These are phyloP conservation scores for Pichia manshurica DNA, from an alignment of 805 yeast genomes.

Conservation along the genomic window DNA sequence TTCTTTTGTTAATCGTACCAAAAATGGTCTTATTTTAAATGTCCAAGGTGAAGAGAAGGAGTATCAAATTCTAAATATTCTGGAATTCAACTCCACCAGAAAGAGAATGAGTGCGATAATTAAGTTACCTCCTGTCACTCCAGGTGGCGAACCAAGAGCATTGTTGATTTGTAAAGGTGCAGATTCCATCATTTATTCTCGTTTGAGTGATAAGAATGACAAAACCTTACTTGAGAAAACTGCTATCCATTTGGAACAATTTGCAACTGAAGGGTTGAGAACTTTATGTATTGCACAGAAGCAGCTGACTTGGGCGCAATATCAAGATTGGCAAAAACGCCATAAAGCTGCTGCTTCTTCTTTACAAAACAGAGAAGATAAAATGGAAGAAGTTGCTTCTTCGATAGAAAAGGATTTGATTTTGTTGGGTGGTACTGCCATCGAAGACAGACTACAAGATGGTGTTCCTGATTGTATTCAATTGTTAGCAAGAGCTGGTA, in stretches of 20 bases:
- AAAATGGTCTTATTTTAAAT: slow-evolving; percentile 59
- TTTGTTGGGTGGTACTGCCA: slow-evolving; percentile 78
- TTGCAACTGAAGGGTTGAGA: slow-evolving; percentile 78
- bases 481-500: slow-evolving; percentile 66
- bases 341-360: slow-evolving; percentile 65
- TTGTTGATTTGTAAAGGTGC: slow-evolving; percentile 79
- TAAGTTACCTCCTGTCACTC: slow-evolving; percentile 49
- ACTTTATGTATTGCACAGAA: slow-evolving; percentile 75
- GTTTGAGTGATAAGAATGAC: slow-evolving; percentile 46
- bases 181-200: slow-evolving; percentile 68
- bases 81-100: slow-evolving; percentile 80
- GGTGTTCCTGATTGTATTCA: slow-evolving; percentile 83
- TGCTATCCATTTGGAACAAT: slow-evolving; percentile 69
- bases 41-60: slow-evolving; percentile 68
- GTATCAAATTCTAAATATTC: slow-evolving; percentile 61
- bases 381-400: slow-evolving; percentile 71
- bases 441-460: slow-evolving; percentile 78
- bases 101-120: slow-evolving; percentile 83
- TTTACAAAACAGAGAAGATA: slow-evolving; percentile 54
- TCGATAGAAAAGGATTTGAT: slow-evolving; percentile 61
- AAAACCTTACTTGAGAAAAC: slow-evolving; percentile 48
- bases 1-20: slow-evolving; percentile 59
- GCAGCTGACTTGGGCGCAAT: slow-evolving; percentile 57
- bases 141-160: slow-evolving; percentile 50
- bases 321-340: slow-evolving; percentile 54